Base-by-base conservation (phyloP, 2,329 filamentous ascomycete species). In the Pestalotiopsis sp. region DNA sequence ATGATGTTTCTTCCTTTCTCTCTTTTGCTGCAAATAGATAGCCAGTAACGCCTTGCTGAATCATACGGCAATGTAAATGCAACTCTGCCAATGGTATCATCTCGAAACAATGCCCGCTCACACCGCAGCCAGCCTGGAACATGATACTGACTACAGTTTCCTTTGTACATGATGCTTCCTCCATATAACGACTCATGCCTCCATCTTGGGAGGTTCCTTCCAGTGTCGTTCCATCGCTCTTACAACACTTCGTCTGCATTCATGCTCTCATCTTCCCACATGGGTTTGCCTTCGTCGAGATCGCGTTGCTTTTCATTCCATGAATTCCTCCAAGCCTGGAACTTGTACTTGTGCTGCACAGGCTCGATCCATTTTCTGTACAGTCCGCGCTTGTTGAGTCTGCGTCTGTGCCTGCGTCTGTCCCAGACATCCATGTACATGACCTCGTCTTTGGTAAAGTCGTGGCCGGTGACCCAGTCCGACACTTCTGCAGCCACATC, bases 401-500 rank as follows among this genome's bases (percentile, higher is more conserved):
- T 81, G n/a, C 87, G 82, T 17, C 84, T 78, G 71, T 86, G 82
- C 67, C 84, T 82, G 52, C 84, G 82, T 67, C 82, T 83, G 71
- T 84, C 79, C 71, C 84, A 82, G 68, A 84, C 82, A 56, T 82
- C 80, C 69, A 87, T 83, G 23, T 76, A 78, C 11, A 76, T 75
- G 23, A 83, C 77, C 69, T 88, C 82, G 11, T 82, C 77, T 9
- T 81, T 76, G 2, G 80, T 80, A 41, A 87, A 81, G 70, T 86
- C 81, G 13, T 80, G 81, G 45, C 84, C 83, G 3, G 80, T 80
- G 6, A 80, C 74, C 68, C 78, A 78, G 72, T 90, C 87, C 62
- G 80, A 77, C 5, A 82, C 69, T 38, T 90, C 87, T 0, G 85
- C 85, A 25, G 80, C 63, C 70, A 80, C 75, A 72, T 90, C 88